A percentile compares a stretch with the other conserved stretches of the same genome.
Evolutionary conservation across 805 yeast genomes (phyloP).

Genomic region (Candida ipomoeae): DNA sequence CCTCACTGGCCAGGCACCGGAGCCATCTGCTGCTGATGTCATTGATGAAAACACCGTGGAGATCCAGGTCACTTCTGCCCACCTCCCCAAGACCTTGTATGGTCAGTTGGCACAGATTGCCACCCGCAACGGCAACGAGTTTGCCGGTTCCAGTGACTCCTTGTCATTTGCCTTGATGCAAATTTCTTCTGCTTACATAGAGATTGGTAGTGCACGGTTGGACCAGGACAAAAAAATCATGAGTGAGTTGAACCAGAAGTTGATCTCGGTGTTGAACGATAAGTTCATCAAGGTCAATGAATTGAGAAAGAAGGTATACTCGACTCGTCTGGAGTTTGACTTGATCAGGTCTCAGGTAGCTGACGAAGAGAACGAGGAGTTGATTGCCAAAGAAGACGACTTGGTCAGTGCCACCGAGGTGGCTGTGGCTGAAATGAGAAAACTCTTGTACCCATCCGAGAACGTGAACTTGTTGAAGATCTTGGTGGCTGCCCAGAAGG

Average conservation of each 20-base stretch:
- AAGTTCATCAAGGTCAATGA: conserved; percentile 59
- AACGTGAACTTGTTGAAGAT: conserved; percentile 58
- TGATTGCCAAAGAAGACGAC: conserved; percentile 66
- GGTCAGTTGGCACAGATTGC: conserved; percentile 65
- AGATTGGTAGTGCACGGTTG: conserved; percentile 63
- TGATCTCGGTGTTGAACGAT: conserved; percentile 49
- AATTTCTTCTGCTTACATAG: conserved; percentile 53
- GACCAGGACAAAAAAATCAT: conserved; percentile 65
- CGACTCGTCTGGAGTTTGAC: conserved; percentile 67
- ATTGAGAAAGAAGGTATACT: conserved; percentile 64
- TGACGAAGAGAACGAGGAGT: conserved; percentile 48
- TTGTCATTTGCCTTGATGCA: conserved; percentile 52
- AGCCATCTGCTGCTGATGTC: conserved; percentile 4
- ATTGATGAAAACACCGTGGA: conserved; percentile 19
- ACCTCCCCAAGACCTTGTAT: conserved; percentile 66
- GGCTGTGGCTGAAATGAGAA: conserved; percentile 78
- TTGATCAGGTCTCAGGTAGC: conserved; percentile 53
- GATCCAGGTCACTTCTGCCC: conserved; percentile 30
- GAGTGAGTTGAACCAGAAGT: conserved; percentile 53
- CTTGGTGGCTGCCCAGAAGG: conserved; percentile 66
- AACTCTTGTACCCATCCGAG: conserved; percentile 63
- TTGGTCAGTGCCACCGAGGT: conserved; percentile 72
- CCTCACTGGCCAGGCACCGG: conserved; percentile 32
- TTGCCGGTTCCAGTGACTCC: conserved; percentile 43
- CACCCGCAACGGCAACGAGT: conserved; percentile 41